These are phyloP conservation scores for Dipteronia dyeriana DNA, from an alignment of 345 rosid genomes.

Conservation along the genomic window DNA sequence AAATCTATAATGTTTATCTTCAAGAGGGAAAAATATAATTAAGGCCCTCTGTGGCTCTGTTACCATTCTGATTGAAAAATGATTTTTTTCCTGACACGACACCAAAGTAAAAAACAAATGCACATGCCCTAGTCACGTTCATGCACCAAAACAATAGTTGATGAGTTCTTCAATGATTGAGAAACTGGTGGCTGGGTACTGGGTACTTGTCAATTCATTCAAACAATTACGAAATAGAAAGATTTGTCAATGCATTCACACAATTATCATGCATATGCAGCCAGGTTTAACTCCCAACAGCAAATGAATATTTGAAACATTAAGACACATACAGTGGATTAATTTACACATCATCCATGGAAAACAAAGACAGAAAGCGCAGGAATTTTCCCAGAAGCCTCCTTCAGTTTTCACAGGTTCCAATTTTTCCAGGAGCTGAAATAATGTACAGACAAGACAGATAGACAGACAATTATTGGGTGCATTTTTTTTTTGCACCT, in stretches of 20 bases:
- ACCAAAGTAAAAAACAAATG: not conserved
- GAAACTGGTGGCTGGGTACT: not conserved
- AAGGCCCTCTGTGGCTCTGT: too few species aligned
- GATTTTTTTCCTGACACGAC: not conserved
- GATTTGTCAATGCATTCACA: not conserved
- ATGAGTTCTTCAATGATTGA: not conserved
- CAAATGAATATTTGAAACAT: constrained; percentile 33
- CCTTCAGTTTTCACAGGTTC: constrained; percentile 22
- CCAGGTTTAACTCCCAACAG: constrained; percentile 12
- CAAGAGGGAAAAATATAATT: too few species aligned
- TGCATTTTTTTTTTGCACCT: constrained; percentile 13
- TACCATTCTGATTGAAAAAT: not conserved
- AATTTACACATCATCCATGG: constrained; percentile 44
- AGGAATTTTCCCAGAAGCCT: constrained; percentile 33
- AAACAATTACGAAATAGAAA: not conserved
- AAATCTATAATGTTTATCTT: too few species aligned
- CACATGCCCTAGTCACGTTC: not conserved
- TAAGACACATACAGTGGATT: constrained; percentile 22
- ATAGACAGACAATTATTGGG: constrained; percentile 37
- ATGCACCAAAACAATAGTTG: not conserved
- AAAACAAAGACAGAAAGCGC: constrained; percentile 33
- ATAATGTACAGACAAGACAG: constrained; percentile 50
- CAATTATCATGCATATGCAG: not conserved
- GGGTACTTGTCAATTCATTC: too few species aligned
- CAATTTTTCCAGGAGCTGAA: constrained; percentile 38